Evolutionary conservation across 805 yeast genomes (phyloP), one percentile per base, ranked within the genome.

Genomic region (Spathaspora girioi): DNA sequence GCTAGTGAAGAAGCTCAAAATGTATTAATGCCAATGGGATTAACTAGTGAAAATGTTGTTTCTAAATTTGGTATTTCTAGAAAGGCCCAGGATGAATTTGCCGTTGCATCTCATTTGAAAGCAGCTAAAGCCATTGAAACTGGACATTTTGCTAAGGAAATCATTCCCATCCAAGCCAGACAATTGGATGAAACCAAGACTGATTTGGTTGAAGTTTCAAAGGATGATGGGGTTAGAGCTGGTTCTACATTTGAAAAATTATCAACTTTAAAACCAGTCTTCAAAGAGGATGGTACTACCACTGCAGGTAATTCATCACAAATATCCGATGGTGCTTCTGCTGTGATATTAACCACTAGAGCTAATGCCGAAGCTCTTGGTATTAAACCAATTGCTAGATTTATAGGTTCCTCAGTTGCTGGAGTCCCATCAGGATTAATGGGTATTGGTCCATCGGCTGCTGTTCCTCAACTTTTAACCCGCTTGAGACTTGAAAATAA

Each of bases 271-370:
- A 66, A 63, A 48, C 72, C 73, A 14, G 73, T 66, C 7, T 68
- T 68, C 49, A 29, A 23, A 9, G 63, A 59, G 12, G 64, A 64
- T 46, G 73, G 73, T 23, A 44, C 58, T 27, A 68, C 73, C 14
- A 68, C 69, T 38, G 73, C 72, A 2, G 73, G 73, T 46, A 68
- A 68, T 48, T 67, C 73, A 4, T 68, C 72, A 7, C 73, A 68
- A 51, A 64, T 68, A 4, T 65, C 71, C 14, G 73, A 68, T 53
- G 73, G 73, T 50, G 71, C 70, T 5, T 68, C 71, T 9, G 69
- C 68, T 26, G 69, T 68, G 2, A 52, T 68, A 46, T 57, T 68
- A 50, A 66, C 68, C 52, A 65, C 71, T 38, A 62, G 73, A 57
- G 68, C 65, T 43, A 52, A 63, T 50, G 71, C 72, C n/a, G 66